phyloP scores from a whole-genome alignment of 768 basidiomycete species.

The Boletus rubescentipes region DNA sequence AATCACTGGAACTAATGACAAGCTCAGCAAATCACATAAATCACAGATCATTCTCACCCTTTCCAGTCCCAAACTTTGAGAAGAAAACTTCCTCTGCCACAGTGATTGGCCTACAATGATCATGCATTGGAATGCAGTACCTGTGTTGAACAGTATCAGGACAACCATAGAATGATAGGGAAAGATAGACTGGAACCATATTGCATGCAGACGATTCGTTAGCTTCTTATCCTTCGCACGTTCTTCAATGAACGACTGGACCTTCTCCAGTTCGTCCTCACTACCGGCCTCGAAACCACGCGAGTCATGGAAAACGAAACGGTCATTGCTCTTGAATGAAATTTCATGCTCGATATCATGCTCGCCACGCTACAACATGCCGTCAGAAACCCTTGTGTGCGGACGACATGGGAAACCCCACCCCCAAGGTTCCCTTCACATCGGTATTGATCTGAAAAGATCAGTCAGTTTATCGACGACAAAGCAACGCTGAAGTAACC shows the following conservation, averaged over 20 bases:
- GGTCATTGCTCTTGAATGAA: conserved; percentile 30
- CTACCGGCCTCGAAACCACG: conserved; percentile 40
- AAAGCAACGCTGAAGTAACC: conserved; percentile 17
- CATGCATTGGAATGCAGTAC: conserved; percentile 38
- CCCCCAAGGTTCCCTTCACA: not conserved
- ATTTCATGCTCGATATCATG: conserved; percentile 9
- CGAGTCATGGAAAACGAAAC: conserved; percentile 44
- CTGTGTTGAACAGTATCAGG: conserved; percentile 19
- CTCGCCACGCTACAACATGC: not conserved
- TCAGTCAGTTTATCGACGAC: not conserved
- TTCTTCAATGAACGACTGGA: conserved; percentile 32
- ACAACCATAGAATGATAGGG: conserved; percentile 1
- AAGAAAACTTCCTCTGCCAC: conserved; percentile 35
- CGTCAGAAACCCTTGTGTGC: not conserved
- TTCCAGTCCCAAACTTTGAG: conserved; percentile 12
- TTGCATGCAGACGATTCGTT: conserved; percentile 35
- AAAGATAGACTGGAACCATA: conserved; percentile 27
- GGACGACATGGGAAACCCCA: not conserved
- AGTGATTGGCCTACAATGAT: conserved; percentile 21
- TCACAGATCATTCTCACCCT: not conserved
- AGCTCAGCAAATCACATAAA: not conserved
- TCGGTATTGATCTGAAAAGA: not conserved
- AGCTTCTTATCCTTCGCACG: conserved; percentile 15
- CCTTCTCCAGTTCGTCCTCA: conserved; percentile 26
- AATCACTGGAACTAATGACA: conserved; percentile 36